Evolutionary conservation across 2,329 filamentous ascomycete species (phyloP), one percentile per base, ranked within the genome.

Genomic region (Arthrobotrys entomopaga): DNA sequence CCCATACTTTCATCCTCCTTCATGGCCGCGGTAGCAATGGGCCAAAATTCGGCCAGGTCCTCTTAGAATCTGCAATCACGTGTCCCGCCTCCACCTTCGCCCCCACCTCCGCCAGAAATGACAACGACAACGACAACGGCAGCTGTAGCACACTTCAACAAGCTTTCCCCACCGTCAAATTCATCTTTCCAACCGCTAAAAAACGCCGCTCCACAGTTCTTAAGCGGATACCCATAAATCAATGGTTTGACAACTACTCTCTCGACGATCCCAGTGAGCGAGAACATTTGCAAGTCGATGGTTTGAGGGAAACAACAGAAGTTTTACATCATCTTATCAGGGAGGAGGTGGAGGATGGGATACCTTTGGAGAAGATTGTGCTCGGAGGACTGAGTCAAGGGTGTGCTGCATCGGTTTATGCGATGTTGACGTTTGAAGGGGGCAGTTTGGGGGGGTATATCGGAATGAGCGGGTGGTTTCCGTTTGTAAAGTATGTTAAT

Each of bases 331-430:
- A 64, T 3, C 63, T 85, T 8, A 69, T 84, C 34, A 67, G 58
- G 1, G 42, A 77, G 10, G 83, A 85, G 77, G 77, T 69, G 1
- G n/a, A 15, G 3, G 65, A 26, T 63, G 78, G 72, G n/a, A 77
- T 81, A 50, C 79, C 61, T 65, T 79, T 59, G 38, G 24, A 75
- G 16, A 85, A 84, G 56, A 79, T 87, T 13, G 79, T 87, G 4
- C 75, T 87, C 0, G 84, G 84, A n/a, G 85, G 85, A 0, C 71
- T 87, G 19, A 86, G 85, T 77, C 84, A 86, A 75, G 85, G 85
- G 0, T 86, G 84, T 76, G 85, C 85, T 0, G 82, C 83, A 77
- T 80, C 81, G 0, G 75, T 86, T 10, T 80, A 82, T 16, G 76
- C 82, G 1, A 77, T 86, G 19, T 77, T 87, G 2, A 80, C 79